phyloP scores from a whole-genome alignment of 1,139 yeast genomes.

The Meyerozyma elateridarum region DNA sequence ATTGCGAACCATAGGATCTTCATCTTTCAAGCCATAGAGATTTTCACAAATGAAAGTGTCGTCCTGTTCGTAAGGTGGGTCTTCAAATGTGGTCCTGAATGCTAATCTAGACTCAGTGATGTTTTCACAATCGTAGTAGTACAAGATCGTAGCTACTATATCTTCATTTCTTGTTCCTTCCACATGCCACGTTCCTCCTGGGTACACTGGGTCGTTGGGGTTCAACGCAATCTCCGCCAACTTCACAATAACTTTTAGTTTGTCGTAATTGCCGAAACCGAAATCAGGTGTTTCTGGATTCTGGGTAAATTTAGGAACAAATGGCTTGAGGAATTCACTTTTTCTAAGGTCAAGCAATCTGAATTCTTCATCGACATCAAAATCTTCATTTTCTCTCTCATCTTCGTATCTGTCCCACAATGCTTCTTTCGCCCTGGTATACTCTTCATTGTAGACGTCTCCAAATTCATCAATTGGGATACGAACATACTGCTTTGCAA shows the following conservation, averaged over 20 bases:
- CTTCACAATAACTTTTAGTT: slow-evolving; percentile 31
- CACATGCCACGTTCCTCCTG: slow-evolving; percentile 44
- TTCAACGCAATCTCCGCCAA: slow-evolving; percentile 40
- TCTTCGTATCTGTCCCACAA: slow-evolving; percentile 7
- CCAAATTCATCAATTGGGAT: slow-evolving; percentile 13
- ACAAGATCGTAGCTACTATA: slow-evolving; percentile 38
- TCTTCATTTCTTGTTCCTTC: slow-evolving; percentile 42
- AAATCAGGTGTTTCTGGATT: slow-evolving; percentile 18
- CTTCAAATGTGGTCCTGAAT: slow-evolving; percentile 29
- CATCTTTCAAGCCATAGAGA: slow-evolving; percentile 28
- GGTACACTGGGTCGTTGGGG: slow-evolving; percentile 35
- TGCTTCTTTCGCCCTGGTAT: slow-evolving; percentile 6
- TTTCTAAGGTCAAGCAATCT: slow-evolving; percentile 11
- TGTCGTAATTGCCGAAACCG: slow-evolving; percentile 32
- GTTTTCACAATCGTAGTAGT: slow-evolving; percentile 40
- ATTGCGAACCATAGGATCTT: slow-evolving; percentile 17
- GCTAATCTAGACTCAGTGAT: slow-evolving; percentile 31
- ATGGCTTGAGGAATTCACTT: slow-evolving; percentile 13
- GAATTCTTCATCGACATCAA: background rate
- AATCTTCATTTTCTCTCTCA: slow-evolving; percentile 9
- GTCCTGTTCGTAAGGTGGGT: slow-evolving; percentile 34
- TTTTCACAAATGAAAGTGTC: slow-evolving; percentile 23
- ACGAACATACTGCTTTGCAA: slow-evolving; percentile 17
- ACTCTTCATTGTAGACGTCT: slow-evolving; percentile 17
- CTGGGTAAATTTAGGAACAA: slow-evolving; percentile 13